Evolutionary conservation across 129 eudicot species (phyloP), one percentile per base, ranked within the genome.

Genomic region (Flaveria bidentis): DNA sequence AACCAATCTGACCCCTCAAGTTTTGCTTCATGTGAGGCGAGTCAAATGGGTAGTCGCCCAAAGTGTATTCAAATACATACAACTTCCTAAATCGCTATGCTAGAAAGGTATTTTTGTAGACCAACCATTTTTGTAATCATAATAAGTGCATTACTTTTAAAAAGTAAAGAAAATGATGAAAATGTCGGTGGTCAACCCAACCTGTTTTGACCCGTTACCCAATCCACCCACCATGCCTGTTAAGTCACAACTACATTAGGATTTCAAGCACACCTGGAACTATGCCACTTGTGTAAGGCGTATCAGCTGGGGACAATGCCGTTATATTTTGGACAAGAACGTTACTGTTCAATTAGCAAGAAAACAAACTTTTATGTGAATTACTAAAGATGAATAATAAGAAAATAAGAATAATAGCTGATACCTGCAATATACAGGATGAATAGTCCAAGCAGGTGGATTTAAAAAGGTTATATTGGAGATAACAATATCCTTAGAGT

Each of bases 401-500:
- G 23, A 20, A 18, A 2, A 0, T 60, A 11, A 23, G n/a, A n/a
- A 50, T 13, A 25, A 62, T 3, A 16, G 16, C 6, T 6, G 5
- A 49, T 78, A 90, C 98, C 92, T 90, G 98, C 97, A 93, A 76
- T 93, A 93, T 56, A 81, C 95, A 2, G 97, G 96, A 66, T 78
- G 91, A 52, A 93, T 88, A 69, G 78, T 88, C 87, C 89, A 93
- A 13, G 91, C 85, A 8, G 97, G 98, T 9, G 98, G 80, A 77
- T 93, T 90, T 67, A 90, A 78, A 76, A 90, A 90, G 61, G 98
- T 93, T 71, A 93, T 80, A 80, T 93, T 93, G 39, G 97, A 93
- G 60, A 93, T 75, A 26, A 86, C 92, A 47, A 93, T 74, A 77
- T 86, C 89, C 28, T 73, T 79, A 18, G 98, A 90, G 62, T 84